Conservation (phyloP, 2,329 filamentous ascomycete genomes). For the Tothia fuscella region DNA sequence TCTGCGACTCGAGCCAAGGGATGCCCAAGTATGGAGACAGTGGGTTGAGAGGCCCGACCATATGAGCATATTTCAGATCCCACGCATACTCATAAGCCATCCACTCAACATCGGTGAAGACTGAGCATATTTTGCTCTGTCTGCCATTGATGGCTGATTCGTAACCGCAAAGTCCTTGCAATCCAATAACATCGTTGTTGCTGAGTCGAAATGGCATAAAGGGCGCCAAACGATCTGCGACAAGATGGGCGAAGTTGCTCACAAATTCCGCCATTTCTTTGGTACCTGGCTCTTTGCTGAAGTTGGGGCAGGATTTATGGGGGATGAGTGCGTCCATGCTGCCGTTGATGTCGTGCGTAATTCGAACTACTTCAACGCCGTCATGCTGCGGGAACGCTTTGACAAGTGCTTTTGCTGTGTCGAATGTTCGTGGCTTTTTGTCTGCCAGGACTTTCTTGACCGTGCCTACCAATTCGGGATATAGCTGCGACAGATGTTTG, state of each 20-base stretch:
- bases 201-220: constrained; percentile 11
- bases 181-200: constrained; percentile 12
- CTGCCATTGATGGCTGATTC: constrained; percentile 13
- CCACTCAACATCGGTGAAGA: constrained; percentile 14
- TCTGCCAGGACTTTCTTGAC: constrained; percentile 18
- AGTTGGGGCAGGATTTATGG: constrained; percentile 24
- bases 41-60: constrained; percentile 13
- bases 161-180: constrained; percentile 14
- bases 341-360: constrained; percentile 20
- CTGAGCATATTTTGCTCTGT: constrained; percentile 10
- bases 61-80: constrained; percentile 14
- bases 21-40: constrained; percentile 13
- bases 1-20: constrained; percentile 12
- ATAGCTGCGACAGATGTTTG: constrained; percentile 12
- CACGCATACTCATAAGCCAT: constrained; percentile 14
- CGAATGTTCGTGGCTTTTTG: constrained; percentile 25
- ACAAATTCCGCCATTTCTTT: constrained; percentile 21
- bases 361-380: constrained; percentile 22
- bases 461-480: constrained; percentile 11
- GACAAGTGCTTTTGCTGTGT: constrained; percentile 22
- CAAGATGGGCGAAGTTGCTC: constrained; percentile 18
- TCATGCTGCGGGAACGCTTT: constrained; percentile 19
- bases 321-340: constrained; percentile 22
- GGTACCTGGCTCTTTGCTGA: constrained; percentile 21
- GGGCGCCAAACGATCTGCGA: constrained; percentile 16